Conservation (phyloP, 441 rosid genomes). For the Eutrema salsugineum region DNA sequence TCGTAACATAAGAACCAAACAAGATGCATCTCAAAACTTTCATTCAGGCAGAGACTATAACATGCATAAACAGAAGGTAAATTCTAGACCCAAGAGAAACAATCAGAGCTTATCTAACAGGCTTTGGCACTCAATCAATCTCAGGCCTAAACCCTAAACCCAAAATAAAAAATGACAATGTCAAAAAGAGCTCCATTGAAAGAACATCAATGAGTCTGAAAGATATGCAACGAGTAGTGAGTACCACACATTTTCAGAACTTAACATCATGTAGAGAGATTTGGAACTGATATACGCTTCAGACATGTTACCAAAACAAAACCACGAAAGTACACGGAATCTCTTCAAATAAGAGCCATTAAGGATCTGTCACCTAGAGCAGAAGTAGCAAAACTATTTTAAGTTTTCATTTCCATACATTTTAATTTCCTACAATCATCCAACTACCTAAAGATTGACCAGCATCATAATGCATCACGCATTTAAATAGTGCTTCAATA, state of each 20-base stretch:
- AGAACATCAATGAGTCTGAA: neutral
- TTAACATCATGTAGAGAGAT: neutral
- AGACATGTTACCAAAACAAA: neutral
- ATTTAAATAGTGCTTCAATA: neutral
- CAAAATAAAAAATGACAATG: neutral
- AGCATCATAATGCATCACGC: neutral
- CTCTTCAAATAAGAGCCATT: neutral
- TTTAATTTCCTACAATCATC: neutral
- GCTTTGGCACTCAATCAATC: neutral
- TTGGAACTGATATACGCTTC: neutral
- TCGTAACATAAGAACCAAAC: neutral
- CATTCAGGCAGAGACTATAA: neutral
- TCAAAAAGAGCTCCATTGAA: neutral
- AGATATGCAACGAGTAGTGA: neutral
- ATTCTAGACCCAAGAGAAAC: neutral
- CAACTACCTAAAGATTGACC: neutral
- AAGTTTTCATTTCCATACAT: neutral
- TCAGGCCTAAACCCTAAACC: no score
- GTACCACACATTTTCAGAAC: neutral
- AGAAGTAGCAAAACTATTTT: neutral
- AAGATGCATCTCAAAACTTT: neutral
- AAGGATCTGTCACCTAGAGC: neutral
- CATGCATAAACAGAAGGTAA: neutral
- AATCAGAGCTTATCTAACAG: neutral
- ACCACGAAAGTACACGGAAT: neutral